These are phyloP conservation scores for Leucogyrophana mollusca DNA, from an alignment of 768 basidiomycete genomes.

Conservation along the genomic window DNA sequence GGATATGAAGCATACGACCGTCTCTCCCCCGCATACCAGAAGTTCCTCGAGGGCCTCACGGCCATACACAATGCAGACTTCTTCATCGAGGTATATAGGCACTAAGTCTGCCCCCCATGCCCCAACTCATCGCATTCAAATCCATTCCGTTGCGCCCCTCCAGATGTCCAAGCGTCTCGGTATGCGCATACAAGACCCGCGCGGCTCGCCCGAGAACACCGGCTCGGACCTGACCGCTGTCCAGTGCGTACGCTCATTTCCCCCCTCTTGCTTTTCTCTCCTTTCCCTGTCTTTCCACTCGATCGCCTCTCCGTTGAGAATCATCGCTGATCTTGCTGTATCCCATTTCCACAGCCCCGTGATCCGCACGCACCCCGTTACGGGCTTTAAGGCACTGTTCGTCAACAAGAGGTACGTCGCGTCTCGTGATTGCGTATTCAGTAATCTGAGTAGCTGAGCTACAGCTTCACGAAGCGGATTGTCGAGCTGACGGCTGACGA, in stretches of 20 bases:
- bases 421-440: no score
- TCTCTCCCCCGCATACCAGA: conserved; percentile 51
- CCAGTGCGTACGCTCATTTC: conserved; percentile 36
- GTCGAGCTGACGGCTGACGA: conserved; percentile 53
- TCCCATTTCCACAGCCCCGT: conserved; percentile 32
- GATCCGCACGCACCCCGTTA: conserved; percentile 57
- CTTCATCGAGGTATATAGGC: conserved; percentile 38
- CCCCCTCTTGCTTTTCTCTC: not conserved
- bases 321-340: no score
- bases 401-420: conserved; percentile 47
- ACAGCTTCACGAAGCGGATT: conserved; percentile 57
- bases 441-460: no score
- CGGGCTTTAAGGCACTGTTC: conserved; percentile 56
- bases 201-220: conserved; percentile 54
- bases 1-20: conserved; percentile 66
- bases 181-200: conserved; percentile 34
- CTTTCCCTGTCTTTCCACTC: not conserved
- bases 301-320: conserved; percentile 14
- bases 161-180: conserved; percentile 27
- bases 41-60: conserved; percentile 57
- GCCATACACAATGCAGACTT: conserved; percentile 50
- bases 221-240: conserved; percentile 47
- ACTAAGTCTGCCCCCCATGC: not conserved
- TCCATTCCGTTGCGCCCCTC: no score
- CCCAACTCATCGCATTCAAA: no score